Conservation (phyloP, 306 rosid species). For the Pueraria montana region DNA sequence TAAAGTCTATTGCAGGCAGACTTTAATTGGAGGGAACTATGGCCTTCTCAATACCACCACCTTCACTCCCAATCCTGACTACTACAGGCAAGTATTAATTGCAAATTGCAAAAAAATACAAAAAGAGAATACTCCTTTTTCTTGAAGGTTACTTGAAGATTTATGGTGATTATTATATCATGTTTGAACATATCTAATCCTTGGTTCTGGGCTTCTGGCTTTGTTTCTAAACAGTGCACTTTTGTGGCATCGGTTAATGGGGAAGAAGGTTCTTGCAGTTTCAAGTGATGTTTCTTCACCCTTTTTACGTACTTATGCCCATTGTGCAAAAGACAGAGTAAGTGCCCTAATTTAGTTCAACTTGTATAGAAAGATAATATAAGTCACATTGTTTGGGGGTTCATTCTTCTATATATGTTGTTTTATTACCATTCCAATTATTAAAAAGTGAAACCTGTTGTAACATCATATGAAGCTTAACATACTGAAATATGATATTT, state of each 20-base stretch:
- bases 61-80: conserved; percentile 91
- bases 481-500: background rate
- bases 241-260: conserved; percentile 95
- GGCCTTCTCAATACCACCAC: conserved; percentile 88
- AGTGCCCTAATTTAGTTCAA: conserved; percentile 49
- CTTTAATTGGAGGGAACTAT: conserved; percentile 92
- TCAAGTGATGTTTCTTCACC: conserved; percentile 64
- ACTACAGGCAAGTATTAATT: conserved; percentile 69
- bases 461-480: conserved; percentile 16
- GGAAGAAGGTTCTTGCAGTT: conserved; percentile 74
- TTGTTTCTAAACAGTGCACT: conserved; percentile 73
- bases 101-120: background rate
- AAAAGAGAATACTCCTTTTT: background rate
- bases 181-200: conserved; percentile 41
- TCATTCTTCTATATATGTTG: conserved; percentile 33
- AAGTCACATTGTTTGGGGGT: no score
- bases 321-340: conserved; percentile 88
- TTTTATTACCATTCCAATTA: conserved; percentile 23
- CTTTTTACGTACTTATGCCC: conserved; percentile 84
- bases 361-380: conserved; percentile 22
- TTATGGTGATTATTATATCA: background rate
- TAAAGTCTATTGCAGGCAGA: conserved; percentile 88
- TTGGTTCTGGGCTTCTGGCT: conserved; percentile 32
- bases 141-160: background rate
- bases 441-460: background rate